Base-by-base conservation (phyloP, 768 basidiomycete genomes). In the Tricholoma hemisulphureum region DNA sequence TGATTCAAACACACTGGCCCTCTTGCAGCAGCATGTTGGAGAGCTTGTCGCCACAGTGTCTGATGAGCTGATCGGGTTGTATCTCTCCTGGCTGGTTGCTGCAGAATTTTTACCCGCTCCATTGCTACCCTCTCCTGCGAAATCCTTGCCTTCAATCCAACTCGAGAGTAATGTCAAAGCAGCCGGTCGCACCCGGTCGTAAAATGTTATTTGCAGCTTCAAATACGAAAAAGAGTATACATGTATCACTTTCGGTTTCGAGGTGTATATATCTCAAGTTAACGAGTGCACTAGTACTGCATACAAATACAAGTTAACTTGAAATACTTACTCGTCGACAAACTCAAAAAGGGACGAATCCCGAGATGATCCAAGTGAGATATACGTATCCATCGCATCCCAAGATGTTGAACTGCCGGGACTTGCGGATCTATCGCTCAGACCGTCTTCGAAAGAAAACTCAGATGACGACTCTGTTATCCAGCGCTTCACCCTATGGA, bases 21-120 rank as follows among this genome's bases (percentile, higher is more conserved):
- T 98, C 39, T 71, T 92, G 46, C 65, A 64, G 23, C 73, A 80
- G 63, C 71, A 82, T 67, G 67, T 61, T 2, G 71, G 68, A 58
- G 66, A 67, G 9, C 63, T 64, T 32, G 75, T 74, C 14, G 75
- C 72, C 61, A 92, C 92, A 0, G 94, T 98, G 35, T 83, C 86
- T 51, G 85, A 87, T 28, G 77, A 76, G 20, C 72, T 95, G 51
- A 84, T 97, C 80, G 95, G 94, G 1, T 75, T 84, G 63, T 99
- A 99, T 71, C 74, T 99, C 16, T 85, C 94, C 6, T 99, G 97
- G 97, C 80, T 98, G 18, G 81, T 98, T 37, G 83, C 82, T 3
- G 93, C 89, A 4, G 89, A 76, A 5, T 98, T 98, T 78, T 75
- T 99, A 51, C 83, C 85, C 6, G 64, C 76, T 6, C 86, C 91